Conservation (phyloP, 345 rosid genomes). For the Dipteronia sinensis region DNA sequence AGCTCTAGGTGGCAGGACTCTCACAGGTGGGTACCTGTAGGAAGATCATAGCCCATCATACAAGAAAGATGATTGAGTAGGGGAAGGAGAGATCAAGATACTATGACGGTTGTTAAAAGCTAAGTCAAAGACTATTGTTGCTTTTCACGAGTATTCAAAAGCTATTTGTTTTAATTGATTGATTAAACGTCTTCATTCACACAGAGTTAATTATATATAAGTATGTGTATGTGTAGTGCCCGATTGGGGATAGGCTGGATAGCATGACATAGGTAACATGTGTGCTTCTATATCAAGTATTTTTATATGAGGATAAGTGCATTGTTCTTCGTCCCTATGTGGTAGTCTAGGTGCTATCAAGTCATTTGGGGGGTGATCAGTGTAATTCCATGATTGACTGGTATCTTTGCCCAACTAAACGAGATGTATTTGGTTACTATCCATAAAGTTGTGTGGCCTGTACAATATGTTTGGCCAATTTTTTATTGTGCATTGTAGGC, state of each 20-base stretch:
- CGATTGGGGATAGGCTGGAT: too few relatives aligned
- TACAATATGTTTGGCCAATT: background rate
- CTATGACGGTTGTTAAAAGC: background rate
- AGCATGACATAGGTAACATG: background rate
- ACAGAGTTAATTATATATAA: too few relatives aligned
- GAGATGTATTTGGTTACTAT: background rate
- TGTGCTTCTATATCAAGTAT: background rate
- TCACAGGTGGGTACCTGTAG: background rate
- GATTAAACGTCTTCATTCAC: background rate
- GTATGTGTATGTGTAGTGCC: too few relatives aligned
- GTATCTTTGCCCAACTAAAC: background rate
- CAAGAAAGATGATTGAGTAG: background rate
- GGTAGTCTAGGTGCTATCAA: background rate
- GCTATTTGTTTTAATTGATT: background rate
- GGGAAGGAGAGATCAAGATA: background rate
- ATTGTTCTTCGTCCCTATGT: background rate
- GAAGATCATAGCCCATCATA: background rate
- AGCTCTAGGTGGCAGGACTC: background rate
- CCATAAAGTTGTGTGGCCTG: background rate
- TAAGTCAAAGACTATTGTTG: background rate
- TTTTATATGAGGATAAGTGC: background rate
- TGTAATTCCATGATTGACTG: background rate
- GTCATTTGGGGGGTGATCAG: background rate
- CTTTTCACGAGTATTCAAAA: background rate
- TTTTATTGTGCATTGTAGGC: constrained; percentile 1